Conservation (phyloP, 768 basidiomycete genomes). For the Hydnum rufescens region DNA sequence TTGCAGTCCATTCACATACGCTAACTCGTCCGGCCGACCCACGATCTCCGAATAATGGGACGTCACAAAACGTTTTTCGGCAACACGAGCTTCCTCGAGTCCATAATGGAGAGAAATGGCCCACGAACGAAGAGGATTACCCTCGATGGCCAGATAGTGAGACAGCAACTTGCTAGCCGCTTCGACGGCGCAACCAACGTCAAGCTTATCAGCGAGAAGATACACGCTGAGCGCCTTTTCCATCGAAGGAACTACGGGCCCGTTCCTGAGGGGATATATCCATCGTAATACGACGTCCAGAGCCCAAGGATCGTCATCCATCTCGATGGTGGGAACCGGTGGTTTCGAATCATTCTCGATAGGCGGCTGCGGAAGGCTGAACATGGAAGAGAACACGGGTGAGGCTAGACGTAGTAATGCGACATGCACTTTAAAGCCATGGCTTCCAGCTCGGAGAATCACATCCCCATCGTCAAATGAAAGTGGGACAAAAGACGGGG, state of each 20-base stretch:
- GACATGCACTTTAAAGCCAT: background rate
- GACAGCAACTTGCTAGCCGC: background rate
- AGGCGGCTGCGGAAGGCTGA: background rate
- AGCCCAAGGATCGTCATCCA: background rate
- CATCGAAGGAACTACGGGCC: background rate
- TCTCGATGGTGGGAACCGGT: background rate
- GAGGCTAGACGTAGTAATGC: background rate
- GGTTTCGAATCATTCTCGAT: background rate
- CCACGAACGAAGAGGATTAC: background rate
- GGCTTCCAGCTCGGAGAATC: background rate
- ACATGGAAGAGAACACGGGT: background rate
- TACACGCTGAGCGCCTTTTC: background rate
- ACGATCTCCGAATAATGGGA: no score
- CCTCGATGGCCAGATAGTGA: background rate
- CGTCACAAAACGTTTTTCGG: no score
- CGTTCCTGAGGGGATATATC: background rate
- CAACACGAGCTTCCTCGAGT: background rate
- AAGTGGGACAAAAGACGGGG: background rate
- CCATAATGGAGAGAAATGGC: background rate
- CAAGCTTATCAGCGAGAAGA: background rate
- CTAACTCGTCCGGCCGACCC: no score
- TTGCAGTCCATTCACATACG: background rate
- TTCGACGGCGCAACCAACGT: background rate
- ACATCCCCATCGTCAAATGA: conserved; percentile 1
- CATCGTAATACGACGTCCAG: background rate